Evolutionary conservation across 1,139 yeast species (phyloP).

Genomic region (Blastobotrys illinoisensis): DNA sequence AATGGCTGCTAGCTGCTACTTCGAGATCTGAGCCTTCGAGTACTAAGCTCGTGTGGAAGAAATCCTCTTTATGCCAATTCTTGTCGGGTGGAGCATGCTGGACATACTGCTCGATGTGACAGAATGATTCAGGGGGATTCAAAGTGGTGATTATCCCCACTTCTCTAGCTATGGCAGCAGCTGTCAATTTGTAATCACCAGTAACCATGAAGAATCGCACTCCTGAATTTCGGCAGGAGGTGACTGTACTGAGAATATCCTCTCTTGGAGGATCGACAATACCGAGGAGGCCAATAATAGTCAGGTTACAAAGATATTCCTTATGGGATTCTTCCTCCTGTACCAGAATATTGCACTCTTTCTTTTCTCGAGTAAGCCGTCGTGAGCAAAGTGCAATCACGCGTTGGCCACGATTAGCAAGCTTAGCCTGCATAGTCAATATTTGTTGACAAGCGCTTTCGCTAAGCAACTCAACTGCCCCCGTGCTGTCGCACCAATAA

Average conservation of each 20-base stretch:
- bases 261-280: slow-evolving; percentile 49
- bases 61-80: neutral
- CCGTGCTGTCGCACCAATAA: slow-evolving; percentile 31
- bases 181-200: slow-evolving; percentile 50
- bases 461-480: slow-evolving; percentile 14
- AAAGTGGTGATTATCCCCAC: slow-evolving; percentile 20
- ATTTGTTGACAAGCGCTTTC: neutral
- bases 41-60: slow-evolving; percentile 24
- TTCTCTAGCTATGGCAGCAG: slow-evolving; percentile 45
- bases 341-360: neutral
- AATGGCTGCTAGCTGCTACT: slow-evolving; percentile 36
- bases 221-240: slow-evolving; percentile 42
- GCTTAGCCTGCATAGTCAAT: neutral
- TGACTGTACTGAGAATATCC: slow-evolving; percentile 39
- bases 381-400: slow-evolving; percentile 42
- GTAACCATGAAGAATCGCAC: slow-evolving; percentile 49
- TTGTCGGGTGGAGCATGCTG: slow-evolving; percentile 25
- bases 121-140: neutral
- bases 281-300: slow-evolving; percentile 43
- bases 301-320: slow-evolving; percentile 13
- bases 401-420: slow-evolving; percentile 35
- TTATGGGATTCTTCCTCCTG: neutral
- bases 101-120: neutral
- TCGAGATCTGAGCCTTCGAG: slow-evolving; percentile 41
- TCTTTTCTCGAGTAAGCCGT: neutral